Conservation (phyloP, 306 rosid genomes). For the Amphicarpaea edgeworthii region DNA sequence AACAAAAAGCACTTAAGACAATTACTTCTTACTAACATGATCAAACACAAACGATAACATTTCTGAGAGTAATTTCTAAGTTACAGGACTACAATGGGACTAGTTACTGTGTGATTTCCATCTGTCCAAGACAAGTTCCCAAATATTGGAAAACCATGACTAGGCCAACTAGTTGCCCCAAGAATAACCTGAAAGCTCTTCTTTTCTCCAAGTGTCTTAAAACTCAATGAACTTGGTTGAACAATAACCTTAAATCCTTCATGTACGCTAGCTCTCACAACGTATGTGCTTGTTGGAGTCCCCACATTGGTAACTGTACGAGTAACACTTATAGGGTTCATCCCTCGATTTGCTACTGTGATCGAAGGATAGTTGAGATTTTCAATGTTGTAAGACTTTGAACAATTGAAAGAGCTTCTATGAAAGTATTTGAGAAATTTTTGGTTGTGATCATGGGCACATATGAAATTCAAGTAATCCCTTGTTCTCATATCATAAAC, state of each 20-base stretch:
- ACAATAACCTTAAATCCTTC: conserved; percentile 51
- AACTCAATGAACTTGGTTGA: conserved; percentile 55
- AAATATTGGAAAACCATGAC: conserved; percentile 43
- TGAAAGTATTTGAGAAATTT: conserved; percentile 28
- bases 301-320: conserved; percentile 73
- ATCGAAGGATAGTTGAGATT: conserved; percentile 76
- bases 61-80: neutral
- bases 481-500: conserved; percentile 53
- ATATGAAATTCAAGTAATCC: conserved; percentile 73
- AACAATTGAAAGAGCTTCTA: conserved; percentile 44
- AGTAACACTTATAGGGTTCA: conserved; percentile 41
- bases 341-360: conserved; percentile 47
- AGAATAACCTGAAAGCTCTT: conserved; percentile 57
- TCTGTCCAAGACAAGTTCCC: conserved; percentile 57
- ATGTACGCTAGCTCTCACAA: conserved; percentile 43
- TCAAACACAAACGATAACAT: neutral
- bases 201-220: conserved; percentile 57
- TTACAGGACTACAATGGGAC: conserved; percentile 54
- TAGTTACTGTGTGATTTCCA: conserved; percentile 59
- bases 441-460: conserved; percentile 57
- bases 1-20: neutral
- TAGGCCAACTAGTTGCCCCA: conserved; percentile 8
- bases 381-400: conserved; percentile 43
- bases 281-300: conserved; percentile 57
- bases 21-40: neutral